phyloP scores from a whole-genome alignment of 2,329 filamentous ascomycete species.

The Fusarium humuli region DNA sequence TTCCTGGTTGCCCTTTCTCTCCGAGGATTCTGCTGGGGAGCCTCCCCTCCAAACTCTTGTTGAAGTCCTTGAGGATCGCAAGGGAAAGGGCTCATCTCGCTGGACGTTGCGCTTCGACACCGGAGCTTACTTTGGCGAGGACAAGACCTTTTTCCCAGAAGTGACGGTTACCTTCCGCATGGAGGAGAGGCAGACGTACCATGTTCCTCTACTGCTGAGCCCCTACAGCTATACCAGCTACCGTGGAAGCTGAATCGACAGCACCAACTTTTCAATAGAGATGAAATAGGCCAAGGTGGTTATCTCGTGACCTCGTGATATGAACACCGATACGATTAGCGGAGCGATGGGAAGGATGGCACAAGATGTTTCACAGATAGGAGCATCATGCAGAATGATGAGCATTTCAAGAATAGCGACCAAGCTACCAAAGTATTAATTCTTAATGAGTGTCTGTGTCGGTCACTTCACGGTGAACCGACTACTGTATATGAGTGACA shows the following conservation, averaged over 20 bases:
- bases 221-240: conserved; percentile 88
- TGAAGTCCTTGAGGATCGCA: conserved; percentile 62
- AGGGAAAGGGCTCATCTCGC: conserved; percentile 58
- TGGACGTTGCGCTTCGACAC: conserved; percentile 82
- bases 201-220: conserved; percentile 81
- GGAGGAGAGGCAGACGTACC: conserved; percentile 73
- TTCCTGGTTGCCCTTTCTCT: conserved; percentile 72
- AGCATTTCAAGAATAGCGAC: conserved; percentile 35
- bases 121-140: conserved; percentile 75
- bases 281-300: background rate
- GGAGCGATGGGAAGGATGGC: background rate
- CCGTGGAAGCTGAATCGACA: conserved; percentile 71
- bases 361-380: background rate
- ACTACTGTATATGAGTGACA: conserved; percentile 20
- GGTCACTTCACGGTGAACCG: conserved; percentile 17
- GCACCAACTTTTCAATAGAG: background rate
- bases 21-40: conserved; percentile 62
- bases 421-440: conserved; percentile 38
- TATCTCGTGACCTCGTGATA: background rate
- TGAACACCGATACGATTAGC: background rate
- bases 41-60: conserved; percentile 69
- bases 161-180: conserved; percentile 67
- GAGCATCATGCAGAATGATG: conserved; percentile 10
- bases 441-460: conserved; percentile 38
- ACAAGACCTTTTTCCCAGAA: conserved; percentile 71